A percentile compares a stretch with the other conserved stretches of the same genome.
These are phyloP conservation scores for Coffea canephora DNA, from an alignment of 257 asterid genomes.

Conservation along the genomic window DNA sequence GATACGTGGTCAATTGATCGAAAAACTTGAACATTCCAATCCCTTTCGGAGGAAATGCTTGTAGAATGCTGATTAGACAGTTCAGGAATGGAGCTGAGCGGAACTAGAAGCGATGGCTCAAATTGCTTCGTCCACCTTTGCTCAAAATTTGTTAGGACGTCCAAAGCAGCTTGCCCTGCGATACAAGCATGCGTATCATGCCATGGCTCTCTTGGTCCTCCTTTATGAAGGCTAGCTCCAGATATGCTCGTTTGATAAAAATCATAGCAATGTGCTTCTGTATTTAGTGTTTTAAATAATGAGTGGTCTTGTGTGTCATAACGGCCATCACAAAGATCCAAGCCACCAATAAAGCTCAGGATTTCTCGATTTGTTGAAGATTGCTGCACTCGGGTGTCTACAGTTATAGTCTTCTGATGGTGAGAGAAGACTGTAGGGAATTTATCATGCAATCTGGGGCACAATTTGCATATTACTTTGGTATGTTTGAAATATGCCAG, in stretches of 20 bases:
- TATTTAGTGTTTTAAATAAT: constrained; percentile 65
- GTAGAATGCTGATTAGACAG: constrained; percentile 37
- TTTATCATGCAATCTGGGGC: constrained; percentile 69
- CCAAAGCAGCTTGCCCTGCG: constrained; percentile 70
- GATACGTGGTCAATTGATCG: constrained; percentile 80
- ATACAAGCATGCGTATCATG: constrained; percentile 83
- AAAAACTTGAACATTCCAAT: constrained; percentile 84
- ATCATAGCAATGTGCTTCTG: constrained; percentile 70
- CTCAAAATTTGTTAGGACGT: constrained; percentile 70
- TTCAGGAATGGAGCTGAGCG: constrained; percentile 50
- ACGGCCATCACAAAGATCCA: constrained; percentile 91
- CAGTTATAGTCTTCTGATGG: constrained; percentile 70
- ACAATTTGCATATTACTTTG: constrained; percentile 63
- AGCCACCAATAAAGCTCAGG: constrained; percentile 73
- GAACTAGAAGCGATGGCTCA: constrained; percentile 58
- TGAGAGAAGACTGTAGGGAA: constrained; percentile 80
- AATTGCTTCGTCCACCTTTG: constrained; percentile 85
- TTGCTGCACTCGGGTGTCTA: constrained; percentile 44
- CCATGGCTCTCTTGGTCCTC: constrained; percentile 97
- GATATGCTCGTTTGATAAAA: constrained; percentile 80
- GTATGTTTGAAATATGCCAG: constrained; percentile 67
- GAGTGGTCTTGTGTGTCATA: constrained; percentile 85
- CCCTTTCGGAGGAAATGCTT: constrained; percentile 24
- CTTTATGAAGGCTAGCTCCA: constrained; percentile 77
- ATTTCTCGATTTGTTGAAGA: constrained; percentile 63